A percentile compares a stretch with the other conserved stretches of the same genome.
Evolutionary conservation across 495 filamentous ascomycete genomes (phyloP).

Genomic region (Diplogelasinospora grovesii): DNA sequence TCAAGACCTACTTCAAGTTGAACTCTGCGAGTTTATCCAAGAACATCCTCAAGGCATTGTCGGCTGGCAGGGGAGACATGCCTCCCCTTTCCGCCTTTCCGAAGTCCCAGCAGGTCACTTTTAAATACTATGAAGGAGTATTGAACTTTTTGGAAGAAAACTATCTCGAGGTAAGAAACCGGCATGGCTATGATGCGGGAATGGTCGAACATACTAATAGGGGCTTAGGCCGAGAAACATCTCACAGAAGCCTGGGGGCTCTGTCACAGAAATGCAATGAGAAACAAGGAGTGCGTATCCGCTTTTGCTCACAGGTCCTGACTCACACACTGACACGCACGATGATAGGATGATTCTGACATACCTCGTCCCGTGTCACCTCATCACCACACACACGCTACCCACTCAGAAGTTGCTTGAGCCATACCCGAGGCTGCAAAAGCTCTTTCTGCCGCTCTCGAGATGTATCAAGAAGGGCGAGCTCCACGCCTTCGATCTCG

Average conservation of each 20-base stretch:
- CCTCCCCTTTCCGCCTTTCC: constrained; percentile 70
- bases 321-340: no score
- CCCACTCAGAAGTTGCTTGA: constrained; percentile 64
- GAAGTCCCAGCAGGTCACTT: constrained; percentile 87
- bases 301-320: neutral
- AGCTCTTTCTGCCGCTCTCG: constrained; percentile 69
- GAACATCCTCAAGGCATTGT: constrained; percentile 75
- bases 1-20: constrained; percentile 97
- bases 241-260: constrained; percentile 69
- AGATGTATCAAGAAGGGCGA: constrained; percentile 74
- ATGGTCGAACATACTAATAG: constrained; percentile 16
- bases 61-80: constrained; percentile 70
- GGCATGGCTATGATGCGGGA: constrained; percentile 1
- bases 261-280: constrained; percentile 62
- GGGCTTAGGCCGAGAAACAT: constrained; percentile 63
- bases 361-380: constrained; percentile 86
- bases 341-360: constrained; percentile 90
- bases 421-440: constrained; percentile 68
- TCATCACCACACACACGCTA: constrained; percentile 79
- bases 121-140: constrained; percentile 90
- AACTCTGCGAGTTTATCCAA: constrained; percentile 84
- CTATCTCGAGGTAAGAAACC: constrained; percentile 58
- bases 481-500: constrained; percentile 75
- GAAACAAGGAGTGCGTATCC: constrained; percentile 68
- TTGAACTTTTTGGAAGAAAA: constrained; percentile 88